A percentile compares a stretch with the other conserved stretches of the same genome.
Evolutionary conservation across 2,329 filamentous ascomycete genomes (phyloP).

Genomic region (Colletotrichum godetiae): DNA sequence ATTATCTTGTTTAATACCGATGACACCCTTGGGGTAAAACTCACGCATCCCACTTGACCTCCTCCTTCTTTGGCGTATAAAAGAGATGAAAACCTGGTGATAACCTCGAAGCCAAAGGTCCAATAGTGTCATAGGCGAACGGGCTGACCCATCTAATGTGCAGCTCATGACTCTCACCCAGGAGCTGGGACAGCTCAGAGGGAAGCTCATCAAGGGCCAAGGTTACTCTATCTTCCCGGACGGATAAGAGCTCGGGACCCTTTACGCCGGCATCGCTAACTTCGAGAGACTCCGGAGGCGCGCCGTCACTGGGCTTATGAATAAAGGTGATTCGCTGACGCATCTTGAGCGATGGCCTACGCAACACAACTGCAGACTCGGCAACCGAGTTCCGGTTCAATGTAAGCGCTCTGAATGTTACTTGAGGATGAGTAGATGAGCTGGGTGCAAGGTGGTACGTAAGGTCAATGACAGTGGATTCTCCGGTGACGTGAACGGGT

Average conservation of each 20-base stretch:
- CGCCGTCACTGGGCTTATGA: conserved; percentile 69
- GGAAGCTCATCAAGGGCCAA: conserved; percentile 80
- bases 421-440: neutral
- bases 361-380: neutral
- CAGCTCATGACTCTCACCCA: conserved; percentile 76
- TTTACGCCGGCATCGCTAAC: conserved; percentile 67
- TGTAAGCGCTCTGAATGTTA: neutral
- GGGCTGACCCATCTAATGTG: conserved; percentile 83
- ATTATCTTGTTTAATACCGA: neutral
- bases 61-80: conserved; percentile 69
- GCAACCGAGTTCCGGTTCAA: neutral
- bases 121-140: conserved; percentile 64
- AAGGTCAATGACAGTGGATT: neutral
- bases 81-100: conserved; percentile 86
- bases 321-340: conserved; percentile 85
- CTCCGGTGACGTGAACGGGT: conserved; percentile 17
- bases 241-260: conserved; percentile 69
- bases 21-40: conserved; percentile 11
- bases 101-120: conserved; percentile 80
- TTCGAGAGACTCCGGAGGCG: conserved; percentile 73
- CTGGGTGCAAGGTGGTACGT: neutral
- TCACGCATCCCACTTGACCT: conserved; percentile 40
- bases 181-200: conserved; percentile 68
- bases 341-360: conserved; percentile 58
- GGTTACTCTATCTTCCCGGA: conserved; percentile 84